A percentile compares a stretch with the other conserved stretches of the same genome.
Evolutionary conservation across 257 asterid species (phyloP).

Genomic region (Ilex asprella): DNA sequence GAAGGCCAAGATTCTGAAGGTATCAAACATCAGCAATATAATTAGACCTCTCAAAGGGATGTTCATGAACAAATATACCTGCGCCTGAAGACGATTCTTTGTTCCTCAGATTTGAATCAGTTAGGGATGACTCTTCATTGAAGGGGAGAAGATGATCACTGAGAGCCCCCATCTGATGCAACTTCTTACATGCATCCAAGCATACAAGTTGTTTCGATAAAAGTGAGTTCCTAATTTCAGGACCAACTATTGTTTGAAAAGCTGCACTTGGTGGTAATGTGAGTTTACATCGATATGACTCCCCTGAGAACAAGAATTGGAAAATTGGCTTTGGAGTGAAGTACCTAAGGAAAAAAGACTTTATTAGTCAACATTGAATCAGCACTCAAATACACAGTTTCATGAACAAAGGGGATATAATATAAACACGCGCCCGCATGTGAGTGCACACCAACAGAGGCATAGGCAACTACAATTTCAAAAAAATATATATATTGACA

Average conservation of each 20-base stretch:
- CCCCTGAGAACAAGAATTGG: conserved; percentile 44
- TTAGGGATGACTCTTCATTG: conserved; percentile 26
- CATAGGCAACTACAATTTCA: no score
- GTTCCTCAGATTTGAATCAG: conserved; percentile 20
- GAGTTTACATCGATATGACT: conserved; percentile 45
- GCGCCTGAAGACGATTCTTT: conserved; percentile 43
- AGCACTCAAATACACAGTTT: neutral
- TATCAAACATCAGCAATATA: no score
- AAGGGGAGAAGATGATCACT: conserved; percentile 52
- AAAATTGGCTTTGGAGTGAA: conserved; percentile 46
- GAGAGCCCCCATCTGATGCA: conserved; percentile 67
- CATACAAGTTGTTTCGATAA: conserved; percentile 66
- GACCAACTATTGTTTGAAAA: conserved; percentile 53
- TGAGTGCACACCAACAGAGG: no score
- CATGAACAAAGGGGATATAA: neutral
- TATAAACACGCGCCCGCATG: no score
- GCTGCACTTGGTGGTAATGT: conserved; percentile 75
- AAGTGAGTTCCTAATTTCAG: conserved; percentile 36
- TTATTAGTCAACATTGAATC: neutral
- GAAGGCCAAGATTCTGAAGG: neutral
- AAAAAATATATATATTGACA: neutral
- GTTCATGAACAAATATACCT: conserved; percentile 28
- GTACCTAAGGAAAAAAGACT: conserved; percentile 30
- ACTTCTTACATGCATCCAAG: conserved; percentile 84
- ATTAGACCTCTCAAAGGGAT: neutral